These are phyloP conservation scores for Ceratocystis eucalypticola DNA, from an alignment of 2,329 filamentous ascomycete genomes.

Conservation along the genomic window DNA sequence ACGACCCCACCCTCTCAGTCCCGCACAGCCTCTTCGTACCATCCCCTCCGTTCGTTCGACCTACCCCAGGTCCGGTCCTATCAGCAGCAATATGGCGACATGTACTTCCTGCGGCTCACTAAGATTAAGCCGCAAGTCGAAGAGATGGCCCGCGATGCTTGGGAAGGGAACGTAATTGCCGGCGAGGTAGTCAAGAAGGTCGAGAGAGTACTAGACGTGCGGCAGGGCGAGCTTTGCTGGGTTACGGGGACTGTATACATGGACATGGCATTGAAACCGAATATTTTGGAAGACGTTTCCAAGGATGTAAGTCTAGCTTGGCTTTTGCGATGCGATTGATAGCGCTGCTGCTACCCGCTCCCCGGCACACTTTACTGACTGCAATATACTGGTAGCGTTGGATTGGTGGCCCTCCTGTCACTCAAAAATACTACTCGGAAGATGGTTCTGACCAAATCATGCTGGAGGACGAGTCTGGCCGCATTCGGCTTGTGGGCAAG, in stretches of 20 bases:
- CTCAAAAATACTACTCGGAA: constrained; percentile 60
- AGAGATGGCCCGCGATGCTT: constrained; percentile 56
- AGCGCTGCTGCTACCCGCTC: neutral
- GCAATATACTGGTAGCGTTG: constrained; percentile 48
- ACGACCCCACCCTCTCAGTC: neutral
- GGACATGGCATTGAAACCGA: constrained; percentile 92
- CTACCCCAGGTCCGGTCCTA: constrained; percentile 64
- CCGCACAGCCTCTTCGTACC: constrained; percentile 43
- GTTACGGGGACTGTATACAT: constrained; percentile 90
- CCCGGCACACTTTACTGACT: neutral
- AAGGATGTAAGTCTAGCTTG: constrained; percentile 56
- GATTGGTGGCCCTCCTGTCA: constrained; percentile 67
- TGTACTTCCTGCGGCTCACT: constrained; percentile 87
- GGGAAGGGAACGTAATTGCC: constrained; percentile 64
- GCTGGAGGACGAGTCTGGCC: constrained; percentile 90
- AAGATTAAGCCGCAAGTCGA: constrained; percentile 78
- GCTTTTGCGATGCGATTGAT: constrained; percentile 10
- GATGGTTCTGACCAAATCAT: constrained; percentile 55
- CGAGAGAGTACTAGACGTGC: constrained; percentile 83
- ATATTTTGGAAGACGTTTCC: constrained; percentile 85
- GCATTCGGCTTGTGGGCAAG: constrained; percentile 64
- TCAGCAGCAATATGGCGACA: constrained; percentile 89
- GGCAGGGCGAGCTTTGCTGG: constrained; percentile 93
- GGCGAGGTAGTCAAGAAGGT: constrained; percentile 63
- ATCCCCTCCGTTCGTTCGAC: constrained; percentile 58